Evolutionary conservation across 129 eudicot genomes (phyloP), one percentile per base, ranked within the genome.

Genomic region (Arctium lappa): DNA sequence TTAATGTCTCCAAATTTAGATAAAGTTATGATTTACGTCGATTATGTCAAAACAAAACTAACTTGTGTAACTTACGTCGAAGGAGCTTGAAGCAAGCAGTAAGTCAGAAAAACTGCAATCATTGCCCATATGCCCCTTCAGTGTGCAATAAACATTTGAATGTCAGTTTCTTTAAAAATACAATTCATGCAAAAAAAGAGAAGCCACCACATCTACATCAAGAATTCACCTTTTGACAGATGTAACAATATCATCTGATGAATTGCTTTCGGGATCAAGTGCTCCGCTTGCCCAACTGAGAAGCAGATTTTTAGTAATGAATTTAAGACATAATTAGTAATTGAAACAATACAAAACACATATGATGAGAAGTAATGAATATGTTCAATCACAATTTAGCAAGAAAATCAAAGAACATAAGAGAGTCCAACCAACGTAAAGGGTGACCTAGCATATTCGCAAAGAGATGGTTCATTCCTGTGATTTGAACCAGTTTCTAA

Each of bases 221-320:
- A 87, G 18, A 22, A 68, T 76, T 56, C 37, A 91, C 97, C 96
- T 91, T 91, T 93, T 91, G 74, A 93, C 97, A 38, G 97, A 93
- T 36, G 89, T 87, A 44, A 93, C 91, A 18, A 88, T 83, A 83
- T 91, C 96, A 77, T 86, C 91, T 13, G 91, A 31, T 66, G 90
- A 79, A 85, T 85, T 89, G 71, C 84, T 85, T 80, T 93, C 94
- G 3, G 97, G 96, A 82, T 91, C 90, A 84, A 93, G 96, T 63
- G 92, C 96, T 84, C 97, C 96, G 72, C 99, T 96, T 50, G 96
- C 95, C 99, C 98, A 96, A 79, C 99, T 96, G 90, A 36, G n/a
- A 77, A 87, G 69, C 87, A 85, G 22, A 66, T 81, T 66, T 46
- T 66, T 46, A 80, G 34, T 27, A 79, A 84, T 4, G 31, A 30